Evolutionary conservation across 2,329 filamentous ascomycete species (phyloP).

Genomic region (Lithohypha guttulata): DNA sequence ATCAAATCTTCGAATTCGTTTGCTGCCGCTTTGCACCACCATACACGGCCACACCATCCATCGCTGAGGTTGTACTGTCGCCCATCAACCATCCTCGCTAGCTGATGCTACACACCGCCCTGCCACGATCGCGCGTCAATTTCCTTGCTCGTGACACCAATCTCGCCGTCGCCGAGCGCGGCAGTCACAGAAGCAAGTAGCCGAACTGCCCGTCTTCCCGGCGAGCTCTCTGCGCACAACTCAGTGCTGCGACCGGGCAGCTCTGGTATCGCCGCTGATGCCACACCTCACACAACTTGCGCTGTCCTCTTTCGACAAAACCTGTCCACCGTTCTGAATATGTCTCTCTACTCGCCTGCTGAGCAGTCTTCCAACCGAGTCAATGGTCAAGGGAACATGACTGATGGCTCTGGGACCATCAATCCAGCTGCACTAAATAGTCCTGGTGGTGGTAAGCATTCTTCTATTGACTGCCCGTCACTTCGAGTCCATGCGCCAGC

Average conservation of each 20-base stretch:
- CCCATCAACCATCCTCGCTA: conserved; percentile 10
- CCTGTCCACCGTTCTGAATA: conserved; percentile 16
- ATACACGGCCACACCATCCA: conserved; percentile 5
- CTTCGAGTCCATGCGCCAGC: conserved; percentile 8
- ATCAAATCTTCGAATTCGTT: conserved; percentile 9
- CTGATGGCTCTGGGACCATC: conserved; percentile 77
- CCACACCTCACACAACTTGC: conserved; percentile 10
- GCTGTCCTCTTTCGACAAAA: conserved; percentile 9
- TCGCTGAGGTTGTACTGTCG: background rate
- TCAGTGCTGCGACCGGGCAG: conserved; percentile 9
- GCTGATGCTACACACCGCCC: conserved; percentile 1
- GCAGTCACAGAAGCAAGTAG: conserved; percentile 9
- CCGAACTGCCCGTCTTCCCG: conserved; percentile 5
- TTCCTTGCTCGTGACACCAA: conserved; percentile 6
- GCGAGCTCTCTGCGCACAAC: conserved; percentile 4
- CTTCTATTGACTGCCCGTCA: conserved; percentile 7
- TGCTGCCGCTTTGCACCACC: conserved; percentile 9
- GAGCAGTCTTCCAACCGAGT: conserved; percentile 47
- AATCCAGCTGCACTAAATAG: conserved; percentile 76
- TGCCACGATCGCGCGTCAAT: conserved; percentile 5
- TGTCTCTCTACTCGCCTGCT: conserved; percentile 37
- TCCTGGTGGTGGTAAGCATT: conserved; percentile 50
- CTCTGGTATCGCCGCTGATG: conserved; percentile 10
- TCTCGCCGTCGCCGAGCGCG: conserved; percentile 8
- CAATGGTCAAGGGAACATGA: conserved; percentile 46